A percentile compares a stretch with the other conserved stretches of the same genome.
Evolutionary conservation across 1,139 yeast genomes (phyloP).

Genomic region (Geotrichum bryndzae): DNA sequence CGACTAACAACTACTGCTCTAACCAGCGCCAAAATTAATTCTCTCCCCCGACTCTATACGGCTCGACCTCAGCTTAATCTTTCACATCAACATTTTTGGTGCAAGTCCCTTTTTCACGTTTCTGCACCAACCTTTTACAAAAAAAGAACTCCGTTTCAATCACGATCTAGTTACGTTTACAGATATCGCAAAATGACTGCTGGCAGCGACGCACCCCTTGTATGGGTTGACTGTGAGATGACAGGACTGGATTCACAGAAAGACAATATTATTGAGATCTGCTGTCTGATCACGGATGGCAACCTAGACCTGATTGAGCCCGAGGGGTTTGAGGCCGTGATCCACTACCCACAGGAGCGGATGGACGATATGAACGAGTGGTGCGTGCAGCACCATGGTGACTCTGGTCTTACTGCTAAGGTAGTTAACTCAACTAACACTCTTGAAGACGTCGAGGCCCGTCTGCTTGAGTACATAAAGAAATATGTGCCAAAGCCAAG

Average conservation of each 20-base stretch:
- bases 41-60: background rate
- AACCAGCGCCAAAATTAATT: background rate
- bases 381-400: conserved; percentile 76
- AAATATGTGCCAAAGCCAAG: conserved; percentile 48
- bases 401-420: conserved; percentile 68
- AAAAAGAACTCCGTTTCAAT: background rate
- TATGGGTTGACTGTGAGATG: conserved; percentile 93
- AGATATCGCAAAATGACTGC: conserved; percentile 12
- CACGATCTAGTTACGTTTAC: conserved; percentile 3
- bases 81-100: background rate
- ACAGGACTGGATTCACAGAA: conserved; percentile 76
- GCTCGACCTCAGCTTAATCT: background rate
- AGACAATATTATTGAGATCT: conserved; percentile 82
- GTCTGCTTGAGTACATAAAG: conserved; percentile 56
- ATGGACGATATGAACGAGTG: conserved; percentile 77
- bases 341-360: conserved; percentile 60
- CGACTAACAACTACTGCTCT: background rate
- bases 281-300: conserved; percentile 85
- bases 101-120: background rate
- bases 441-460: conserved; percentile 54
- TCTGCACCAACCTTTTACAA: background rate
- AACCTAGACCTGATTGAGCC: conserved; percentile 58
- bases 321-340: conserved; percentile 71
- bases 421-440: conserved; percentile 55
- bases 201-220: conserved; percentile 35